These are phyloP conservation scores for Lactifluus pinguis DNA, from an alignment of 768 basidiomycete species.

Conservation along the genomic window DNA sequence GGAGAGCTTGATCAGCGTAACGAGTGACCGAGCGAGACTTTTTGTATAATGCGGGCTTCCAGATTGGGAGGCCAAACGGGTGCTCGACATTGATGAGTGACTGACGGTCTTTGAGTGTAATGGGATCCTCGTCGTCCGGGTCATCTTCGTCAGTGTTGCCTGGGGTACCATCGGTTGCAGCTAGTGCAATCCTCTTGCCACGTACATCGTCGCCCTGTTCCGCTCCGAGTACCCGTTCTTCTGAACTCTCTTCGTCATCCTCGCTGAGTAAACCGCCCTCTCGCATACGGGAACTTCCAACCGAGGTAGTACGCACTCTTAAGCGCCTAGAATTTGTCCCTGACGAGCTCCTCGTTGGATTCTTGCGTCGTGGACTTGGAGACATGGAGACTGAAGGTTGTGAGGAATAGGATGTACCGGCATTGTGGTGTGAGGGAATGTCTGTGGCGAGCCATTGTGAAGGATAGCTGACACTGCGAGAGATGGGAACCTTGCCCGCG, in stretches of 20 bases:
- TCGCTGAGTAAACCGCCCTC: slow-evolving; percentile 23
- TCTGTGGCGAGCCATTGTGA: slow-evolving; percentile 53
- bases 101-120: slow-evolving; percentile 91
- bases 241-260: slow-evolving; percentile 25
- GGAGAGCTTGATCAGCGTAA: slow-evolving; percentile 89
- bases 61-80: slow-evolving; percentile 97
- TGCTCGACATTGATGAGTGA: slow-evolving; percentile 99
- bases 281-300: slow-evolving; percentile 50
- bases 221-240: slow-evolving; percentile 29
- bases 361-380: slow-evolving; percentile 37
- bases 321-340: slow-evolving; percentile 34
- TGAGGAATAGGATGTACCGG: slow-evolving; percentile 60
- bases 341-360: slow-evolving; percentile 43
- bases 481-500: slow-evolving; percentile 23
- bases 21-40: slow-evolving; percentile 95
- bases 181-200: slow-evolving; percentile 28
- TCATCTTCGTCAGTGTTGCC: slow-evolving; percentile 37
- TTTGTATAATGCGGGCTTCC: slow-evolving; percentile 99
- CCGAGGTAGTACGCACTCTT: slow-evolving; percentile 48
- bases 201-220: slow-evolving; percentile 31
- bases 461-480: slow-evolving; percentile 40
- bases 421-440: slow-evolving; percentile 55
- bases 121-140: slow-evolving; percentile 65
- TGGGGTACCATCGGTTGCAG: slow-evolving; percentile 21
- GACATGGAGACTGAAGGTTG: slow-evolving; percentile 33